Evolutionary conservation across 225 moss, liverwort and hornwort genomes (phyloP), one percentile per base, ranked within the genome.

Genomic region (Pseudoscleropodium purum): DNA sequence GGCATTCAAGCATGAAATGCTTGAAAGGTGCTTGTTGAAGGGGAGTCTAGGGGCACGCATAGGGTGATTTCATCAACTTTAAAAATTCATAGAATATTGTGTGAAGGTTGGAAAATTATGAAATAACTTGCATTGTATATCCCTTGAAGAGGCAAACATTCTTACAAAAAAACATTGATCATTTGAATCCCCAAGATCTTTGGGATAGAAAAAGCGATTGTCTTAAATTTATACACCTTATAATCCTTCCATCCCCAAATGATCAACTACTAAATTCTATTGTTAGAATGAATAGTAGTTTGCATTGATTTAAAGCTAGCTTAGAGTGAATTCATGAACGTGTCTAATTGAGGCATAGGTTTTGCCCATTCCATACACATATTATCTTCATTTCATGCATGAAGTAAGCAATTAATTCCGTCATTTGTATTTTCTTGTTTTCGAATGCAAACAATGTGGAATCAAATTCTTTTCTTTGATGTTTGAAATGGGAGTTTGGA

Each of bases 141-240:
- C 3, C 20, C 37, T 68, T 12, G 2, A 37, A 20, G 20, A 67
- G 6, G 5, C 3, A 21, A 12, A 21, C 68, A 21, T 21, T 68
- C 21, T 68, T 21, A 21, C 37, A 37, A 37, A 68, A 68, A 36
- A 6, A 57, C 47, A 59, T 6, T 21, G 2, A 68, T 11, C 12
- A 12, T 68, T 68, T 37, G n/a, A 4, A 69, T 69, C 23, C 13
- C 2, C 0, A 2, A n/a, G 23, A n/a, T n/a, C n/a, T n/a, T 4
- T 0, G 7, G 0, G n/a, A 11, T 2, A n/a, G 26, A 62, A 27
- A 29, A 60, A 60, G 11, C 1, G 1, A 1, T 60, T 60, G 60
- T 11, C 24, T 24, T 60, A 24, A 4, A 60, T 25, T 5, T 60
- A 60, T 5, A 23, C 4, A 59, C 59, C 23, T 23, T 23, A 59